Percentiles rank a stretch among this genome's conserved stretches.
Evolutionary conservation across 2,329 filamentous ascomycete species (phyloP).

Genomic region (Colletotrichum sp.): DNA sequence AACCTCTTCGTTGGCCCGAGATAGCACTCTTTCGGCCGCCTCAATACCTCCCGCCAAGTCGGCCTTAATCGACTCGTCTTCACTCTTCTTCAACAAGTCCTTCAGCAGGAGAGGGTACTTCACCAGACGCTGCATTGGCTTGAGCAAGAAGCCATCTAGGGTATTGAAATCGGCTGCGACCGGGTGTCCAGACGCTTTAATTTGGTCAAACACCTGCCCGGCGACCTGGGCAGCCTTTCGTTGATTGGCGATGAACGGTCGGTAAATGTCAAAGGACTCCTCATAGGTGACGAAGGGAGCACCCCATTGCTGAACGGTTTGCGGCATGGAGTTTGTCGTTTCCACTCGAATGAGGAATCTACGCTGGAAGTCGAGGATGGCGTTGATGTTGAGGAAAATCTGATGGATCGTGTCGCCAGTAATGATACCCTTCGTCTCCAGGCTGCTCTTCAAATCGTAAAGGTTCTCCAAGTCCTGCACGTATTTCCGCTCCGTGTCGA

Average conservation of each 20-base stretch:
- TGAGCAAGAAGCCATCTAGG: conserved; percentile 89
- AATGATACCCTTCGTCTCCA: conserved; percentile 87
- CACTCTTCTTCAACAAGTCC: conserved; percentile 87
- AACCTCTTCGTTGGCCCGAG: conserved; percentile 88
- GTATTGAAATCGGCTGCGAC: conserved; percentile 89
- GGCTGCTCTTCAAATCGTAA: conserved; percentile 86
- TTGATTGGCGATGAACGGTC: conserved; percentile 97
- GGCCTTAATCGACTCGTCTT: conserved; percentile 70
- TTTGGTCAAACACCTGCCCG: conserved; percentile 85
- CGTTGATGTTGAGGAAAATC: conserved; percentile 96
- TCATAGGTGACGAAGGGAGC: conserved; percentile 85
- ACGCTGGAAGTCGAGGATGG: conserved; percentile 92
- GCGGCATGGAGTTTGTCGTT: conserved; percentile 86
- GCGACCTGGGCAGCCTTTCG: conserved; percentile 87
- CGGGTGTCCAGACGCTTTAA: conserved; percentile 73
- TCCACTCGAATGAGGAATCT: conserved; percentile 95
- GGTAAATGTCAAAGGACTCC: conserved; percentile 89
- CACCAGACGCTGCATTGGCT: conserved; percentile 93
- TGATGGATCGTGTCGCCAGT: conserved; percentile 90
- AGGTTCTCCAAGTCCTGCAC: conserved; percentile 96
- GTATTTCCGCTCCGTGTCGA: conserved; percentile 96
- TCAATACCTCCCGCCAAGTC: conserved; percentile 81
- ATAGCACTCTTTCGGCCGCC: conserved; percentile 80
- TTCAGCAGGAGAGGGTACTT: conserved; percentile 93
- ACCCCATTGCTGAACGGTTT: conserved; percentile 88